Conservation (phyloP, 2,329 filamentous ascomycete species). For the Epichloe uncinata region DNA sequence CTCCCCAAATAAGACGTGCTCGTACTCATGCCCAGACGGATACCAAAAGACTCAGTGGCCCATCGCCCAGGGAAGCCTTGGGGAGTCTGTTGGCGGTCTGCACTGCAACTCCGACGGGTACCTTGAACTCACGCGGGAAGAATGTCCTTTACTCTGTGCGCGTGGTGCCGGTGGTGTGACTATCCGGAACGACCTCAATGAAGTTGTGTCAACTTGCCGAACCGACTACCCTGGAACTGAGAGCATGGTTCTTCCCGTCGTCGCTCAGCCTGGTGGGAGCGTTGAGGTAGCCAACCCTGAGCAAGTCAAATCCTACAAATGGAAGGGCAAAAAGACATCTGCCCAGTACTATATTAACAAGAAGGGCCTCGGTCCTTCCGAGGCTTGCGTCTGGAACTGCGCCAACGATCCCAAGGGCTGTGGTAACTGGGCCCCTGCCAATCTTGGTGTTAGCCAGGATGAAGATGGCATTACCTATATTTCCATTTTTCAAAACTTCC, state of each 20-base stretch:
- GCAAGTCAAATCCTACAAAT: conserved; percentile 60
- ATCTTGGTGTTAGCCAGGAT: conserved; percentile 67
- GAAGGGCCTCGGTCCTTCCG: conserved; percentile 47
- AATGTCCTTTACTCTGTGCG: conserved; percentile 61
- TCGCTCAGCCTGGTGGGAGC: conserved; percentile 43
- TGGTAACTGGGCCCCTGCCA: conserved; percentile 81
- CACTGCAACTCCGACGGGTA: conserved; percentile 61
- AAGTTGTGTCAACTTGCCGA: conserved; percentile 66
- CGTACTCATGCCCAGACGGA: conserved; percentile 82
- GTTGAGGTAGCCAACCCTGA: conserved; percentile 63
- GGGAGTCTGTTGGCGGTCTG: conserved; percentile 80
- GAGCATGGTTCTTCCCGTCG: conserved; percentile 68
- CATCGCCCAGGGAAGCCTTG: conserved; percentile 56
- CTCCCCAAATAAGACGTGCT: conserved; percentile 59
- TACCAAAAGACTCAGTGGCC: conserved; percentile 94
- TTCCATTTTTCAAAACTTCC: conserved; percentile 72
- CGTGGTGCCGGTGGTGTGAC: conserved; percentile 55
- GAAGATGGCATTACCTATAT: conserved; percentile 55
- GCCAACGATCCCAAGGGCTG: conserved; percentile 33
- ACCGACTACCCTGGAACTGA: conserved; percentile 95
- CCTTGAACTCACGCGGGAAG: conserved; percentile 61
- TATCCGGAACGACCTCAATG: conserved; percentile 59
- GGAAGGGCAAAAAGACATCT: conserved; percentile 61
- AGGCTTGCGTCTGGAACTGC: conserved; percentile 65
- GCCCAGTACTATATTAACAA: conserved; percentile 98